Conservation (phyloP, 2,329 filamentous ascomycete species). For the Aureobasidium melanogenum region DNA sequence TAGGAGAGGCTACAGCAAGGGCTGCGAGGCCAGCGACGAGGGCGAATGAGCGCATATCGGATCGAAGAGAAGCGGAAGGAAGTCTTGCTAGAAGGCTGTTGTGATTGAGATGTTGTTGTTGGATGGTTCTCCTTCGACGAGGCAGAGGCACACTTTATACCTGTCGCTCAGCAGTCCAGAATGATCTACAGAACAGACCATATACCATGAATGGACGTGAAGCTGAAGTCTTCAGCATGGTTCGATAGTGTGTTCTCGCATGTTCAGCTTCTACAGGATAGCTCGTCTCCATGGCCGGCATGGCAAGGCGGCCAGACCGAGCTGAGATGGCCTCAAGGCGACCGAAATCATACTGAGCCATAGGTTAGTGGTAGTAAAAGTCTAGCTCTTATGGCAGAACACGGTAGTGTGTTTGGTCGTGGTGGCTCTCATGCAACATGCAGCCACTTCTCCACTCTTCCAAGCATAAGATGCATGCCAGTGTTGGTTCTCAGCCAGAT, state of each 20-base stretch:
- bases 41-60: neutral
- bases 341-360: neutral
- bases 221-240: neutral
- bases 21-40: neutral
- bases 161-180: neutral
- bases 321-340: neutral
- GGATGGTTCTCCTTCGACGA: neutral
- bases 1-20: neutral
- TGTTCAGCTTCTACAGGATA: neutral
- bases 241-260: neutral
- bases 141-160: neutral
- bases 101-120: neutral
- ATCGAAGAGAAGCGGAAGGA: neutral
- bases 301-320: neutral
- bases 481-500: neutral
- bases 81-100: neutral
- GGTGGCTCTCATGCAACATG: neutral
- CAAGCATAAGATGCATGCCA: neutral
- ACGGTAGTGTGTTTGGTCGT: neutral
- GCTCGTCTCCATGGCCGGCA: neutral
- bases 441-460: neutral
- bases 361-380: neutral
- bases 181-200: neutral
- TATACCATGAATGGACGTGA: neutral
- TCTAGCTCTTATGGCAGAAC: neutral